These are phyloP conservation scores for Henckelia pumila DNA, from an alignment of 257 asterid species.

Conservation along the genomic window DNA sequence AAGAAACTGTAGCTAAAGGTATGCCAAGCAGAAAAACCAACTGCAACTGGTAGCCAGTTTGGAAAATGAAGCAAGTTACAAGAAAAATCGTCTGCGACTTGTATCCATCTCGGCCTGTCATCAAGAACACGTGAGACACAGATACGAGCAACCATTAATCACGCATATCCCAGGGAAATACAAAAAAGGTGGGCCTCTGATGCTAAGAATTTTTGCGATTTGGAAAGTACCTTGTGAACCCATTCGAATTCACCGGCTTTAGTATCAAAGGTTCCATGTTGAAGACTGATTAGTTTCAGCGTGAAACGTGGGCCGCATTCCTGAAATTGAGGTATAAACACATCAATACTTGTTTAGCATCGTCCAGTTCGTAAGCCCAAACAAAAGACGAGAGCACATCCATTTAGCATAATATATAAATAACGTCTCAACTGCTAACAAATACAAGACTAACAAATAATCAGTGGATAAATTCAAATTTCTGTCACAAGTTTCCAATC, in stretches of 20 bases:
- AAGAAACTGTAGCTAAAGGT: neutral
- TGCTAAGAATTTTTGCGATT: neutral
- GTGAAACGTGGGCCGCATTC: conserved; percentile 97
- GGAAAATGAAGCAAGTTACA: conserved; percentile 32
- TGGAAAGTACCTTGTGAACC: conserved; percentile 76
- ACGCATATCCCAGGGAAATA: neutral
- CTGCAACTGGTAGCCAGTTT: conserved; percentile 89
- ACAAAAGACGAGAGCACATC: neutral
- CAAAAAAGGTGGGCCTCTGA: neutral
- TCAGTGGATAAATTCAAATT: neutral
- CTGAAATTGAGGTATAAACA: conserved; percentile 36
- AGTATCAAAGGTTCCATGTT: conserved; percentile 90
- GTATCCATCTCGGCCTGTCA: conserved; percentile 93
- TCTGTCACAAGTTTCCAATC: neutral
- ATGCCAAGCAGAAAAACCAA: conserved; percentile 65
- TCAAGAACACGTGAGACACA: conserved; percentile 4
- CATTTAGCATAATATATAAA: neutral
- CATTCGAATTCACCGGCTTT: conserved; percentile 93
- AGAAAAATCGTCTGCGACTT: conserved; percentile 88
- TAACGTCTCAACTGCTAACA: neutral
- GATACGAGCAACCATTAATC: conserved; percentile 5
- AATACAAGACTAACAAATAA: neutral
- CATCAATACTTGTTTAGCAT: neutral
- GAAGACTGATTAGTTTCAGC: conserved; percentile 76
- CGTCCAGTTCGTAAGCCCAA: neutral